Evolutionary conservation across 345 rosid genomes (phyloP), one percentile per base, ranked within the genome.

Genomic region (Moricandia moricandioides): DNA sequence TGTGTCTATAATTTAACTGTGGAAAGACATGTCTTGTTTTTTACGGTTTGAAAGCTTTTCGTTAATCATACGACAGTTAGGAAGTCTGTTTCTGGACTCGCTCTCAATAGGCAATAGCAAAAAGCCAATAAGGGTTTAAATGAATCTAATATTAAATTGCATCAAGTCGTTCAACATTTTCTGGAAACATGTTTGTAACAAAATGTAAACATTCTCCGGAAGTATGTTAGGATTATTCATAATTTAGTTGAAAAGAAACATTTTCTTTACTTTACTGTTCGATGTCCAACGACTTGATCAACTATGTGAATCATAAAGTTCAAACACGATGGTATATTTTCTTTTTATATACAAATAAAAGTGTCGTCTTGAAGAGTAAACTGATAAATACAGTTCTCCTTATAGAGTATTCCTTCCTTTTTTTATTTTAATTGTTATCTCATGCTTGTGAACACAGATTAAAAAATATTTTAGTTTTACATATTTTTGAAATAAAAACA

Each of bases 141-240:
- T n/a, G n/a, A n/a, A 45, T 37, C 16, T 8, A 51, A 2, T 21
- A 21, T 49, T 49, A 49, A 63, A 10, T 39, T 54, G 31, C 51
- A 76, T 29, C 24, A 76, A 63, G 27, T 76, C 27, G 31, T 33
- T 64, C 80, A 59, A 64, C 61, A 45, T 77, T 57, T 49, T 47
- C 67, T 70, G 76, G 71, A 64, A 77, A 14, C 58, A 56, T 70
- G 62, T 56, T 70, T 62, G 59, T 8, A 64, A 62, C 69, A 68
- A 68, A 13, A 12, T 55, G 14, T 12, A 26, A 58, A 7, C 35
- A 58, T 24, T 55, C 26, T 55, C 59, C 59, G 59, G 59, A 54
- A 54, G 29, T 54, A 54, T 18, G 29, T 18, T 54, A 39, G 16
- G 51, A 24, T 8, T 43, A 56, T 31, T 40, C 21, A 34, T 56